phyloP scores from a whole-genome alignment of 306 rosid species.

The Urtica urens region DNA sequence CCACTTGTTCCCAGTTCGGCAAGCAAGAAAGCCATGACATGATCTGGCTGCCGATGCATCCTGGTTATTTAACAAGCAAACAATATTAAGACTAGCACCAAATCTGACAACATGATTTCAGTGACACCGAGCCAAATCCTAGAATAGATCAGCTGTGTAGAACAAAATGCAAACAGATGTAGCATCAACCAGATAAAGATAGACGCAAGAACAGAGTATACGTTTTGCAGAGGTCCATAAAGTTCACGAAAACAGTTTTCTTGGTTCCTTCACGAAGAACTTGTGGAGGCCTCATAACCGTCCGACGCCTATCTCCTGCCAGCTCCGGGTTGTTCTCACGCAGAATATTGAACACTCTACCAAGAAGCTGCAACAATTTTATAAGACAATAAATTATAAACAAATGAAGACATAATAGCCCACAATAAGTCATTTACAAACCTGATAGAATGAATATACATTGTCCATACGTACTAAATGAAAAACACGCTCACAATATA shows the following conservation, averaged over 20 bases:
- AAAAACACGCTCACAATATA: no score
- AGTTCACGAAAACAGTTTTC: slow-evolving; percentile 92
- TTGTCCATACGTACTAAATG: neutral
- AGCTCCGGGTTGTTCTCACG: slow-evolving; percentile 93
- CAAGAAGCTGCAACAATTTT: slow-evolving; percentile 57
- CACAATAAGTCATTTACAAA: neutral
- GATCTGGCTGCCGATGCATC: slow-evolving; percentile 97
- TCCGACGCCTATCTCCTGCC: slow-evolving; percentile 81
- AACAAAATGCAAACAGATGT: no score
- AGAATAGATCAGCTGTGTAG: neutral
- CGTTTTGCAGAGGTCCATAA: slow-evolving; percentile 89
- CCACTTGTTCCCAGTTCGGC: slow-evolving; percentile 97
- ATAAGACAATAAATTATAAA: neutral
- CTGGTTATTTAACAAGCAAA: slow-evolving; percentile 17
- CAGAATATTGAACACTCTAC: slow-evolving; percentile 83
- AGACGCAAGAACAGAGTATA: no score
- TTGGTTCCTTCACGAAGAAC: slow-evolving; percentile 99
- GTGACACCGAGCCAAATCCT: neutral
- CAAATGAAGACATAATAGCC: neutral
- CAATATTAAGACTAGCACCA: neutral
- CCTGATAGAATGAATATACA: neutral
- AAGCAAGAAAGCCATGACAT: slow-evolving; percentile 88
- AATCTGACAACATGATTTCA: neutral
- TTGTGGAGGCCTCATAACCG: slow-evolving; percentile 98
- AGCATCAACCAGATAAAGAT: slow-evolving; percentile 1